These are phyloP conservation scores for Boletales sp. DNA, from an alignment of 768 basidiomycete genomes.

Conservation along the genomic window DNA sequence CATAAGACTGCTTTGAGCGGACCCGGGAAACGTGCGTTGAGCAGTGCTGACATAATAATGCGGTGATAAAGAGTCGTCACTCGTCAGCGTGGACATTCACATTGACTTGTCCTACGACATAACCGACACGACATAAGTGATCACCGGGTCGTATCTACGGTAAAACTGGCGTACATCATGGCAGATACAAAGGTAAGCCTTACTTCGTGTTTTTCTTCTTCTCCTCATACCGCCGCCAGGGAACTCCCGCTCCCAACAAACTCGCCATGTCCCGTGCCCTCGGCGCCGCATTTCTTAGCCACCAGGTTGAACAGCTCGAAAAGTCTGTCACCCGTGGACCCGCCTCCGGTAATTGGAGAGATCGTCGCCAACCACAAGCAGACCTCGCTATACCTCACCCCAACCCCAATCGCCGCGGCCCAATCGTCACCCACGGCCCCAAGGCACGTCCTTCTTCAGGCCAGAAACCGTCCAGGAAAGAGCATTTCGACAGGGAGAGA, in stretches of 20 bases:
- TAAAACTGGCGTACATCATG: conserved; percentile 9
- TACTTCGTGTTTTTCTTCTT: too few species aligned
- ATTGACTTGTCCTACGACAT: not conserved
- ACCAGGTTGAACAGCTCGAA: conserved; percentile 87
- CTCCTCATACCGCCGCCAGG: not conserved
- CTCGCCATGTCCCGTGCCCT: conserved; percentile 83
- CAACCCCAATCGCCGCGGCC: conserved; percentile 16
- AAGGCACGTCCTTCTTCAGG: conserved; percentile 23
- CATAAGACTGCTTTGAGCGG: too few species aligned
- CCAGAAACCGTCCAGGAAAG: conserved; percentile 23
- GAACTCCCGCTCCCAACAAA: conserved; percentile 44
- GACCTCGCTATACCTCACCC: conserved; percentile 13
- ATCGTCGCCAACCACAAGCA: conserved; percentile 34
- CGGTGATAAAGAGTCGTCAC: not conserved
- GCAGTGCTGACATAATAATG: conserved; percentile 18
- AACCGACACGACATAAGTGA: not conserved
- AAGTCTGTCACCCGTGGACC: conserved; percentile 58
- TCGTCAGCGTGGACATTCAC: not conserved
- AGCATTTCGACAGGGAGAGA: conserved; percentile 16
- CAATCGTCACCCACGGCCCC: conserved; percentile 7
- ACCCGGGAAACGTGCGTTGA: too few species aligned
- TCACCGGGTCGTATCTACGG: not conserved
- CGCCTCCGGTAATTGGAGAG: conserved; percentile 61
- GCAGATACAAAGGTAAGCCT: conserved; percentile 17
- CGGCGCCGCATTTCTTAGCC: conserved; percentile 82